Percentiles rank a stretch among this genome's conserved stretches.
Conservation (phyloP, 805 yeast species). For the Kluyveromyces nonfermentans region DNA sequence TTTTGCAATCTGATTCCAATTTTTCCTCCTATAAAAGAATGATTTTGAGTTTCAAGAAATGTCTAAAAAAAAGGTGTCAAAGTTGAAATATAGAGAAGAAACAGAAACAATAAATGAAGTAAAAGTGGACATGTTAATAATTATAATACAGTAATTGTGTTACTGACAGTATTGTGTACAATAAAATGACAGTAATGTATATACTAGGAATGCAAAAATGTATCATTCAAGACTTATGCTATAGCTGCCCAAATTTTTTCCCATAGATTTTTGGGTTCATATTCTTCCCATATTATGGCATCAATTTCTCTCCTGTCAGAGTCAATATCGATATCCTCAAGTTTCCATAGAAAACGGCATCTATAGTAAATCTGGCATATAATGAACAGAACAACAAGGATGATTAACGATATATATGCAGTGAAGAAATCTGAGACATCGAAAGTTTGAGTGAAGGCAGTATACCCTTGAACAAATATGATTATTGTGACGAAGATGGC, state of each 20-base stretch:
- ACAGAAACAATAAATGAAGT: too few species aligned
- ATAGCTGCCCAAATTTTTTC: conserved; percentile 42
- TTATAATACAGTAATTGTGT: neutral
- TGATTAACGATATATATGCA: conserved; percentile 51
- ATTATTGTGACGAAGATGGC: conserved; percentile 43
- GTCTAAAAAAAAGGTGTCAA: too few species aligned
- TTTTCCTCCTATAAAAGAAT: too few species aligned
- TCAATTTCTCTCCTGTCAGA: conserved; percentile 55
- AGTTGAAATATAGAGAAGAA: neutral
- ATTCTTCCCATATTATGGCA: conserved; percentile 45
- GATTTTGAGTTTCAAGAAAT: neutral
- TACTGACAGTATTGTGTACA: neutral
- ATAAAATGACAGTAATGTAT: neutral
- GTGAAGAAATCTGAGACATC: conserved; percentile 50
- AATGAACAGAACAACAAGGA: conserved; percentile 42
- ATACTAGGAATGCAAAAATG: neutral
- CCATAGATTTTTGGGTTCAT: conserved; percentile 41
- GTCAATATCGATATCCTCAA: conserved; percentile 56
- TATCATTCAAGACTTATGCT: conserved; percentile 12
- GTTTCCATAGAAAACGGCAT: conserved; percentile 35
- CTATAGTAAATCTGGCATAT: conserved; percentile 43
- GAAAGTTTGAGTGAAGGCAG: conserved; percentile 46
- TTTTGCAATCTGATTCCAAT: too few species aligned
- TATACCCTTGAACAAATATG: conserved; percentile 60
- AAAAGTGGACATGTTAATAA: too few species aligned